phyloP scores from a whole-genome alignment of 2,329 filamentous ascomycete genomes.

The Xylaria sp. region DNA sequence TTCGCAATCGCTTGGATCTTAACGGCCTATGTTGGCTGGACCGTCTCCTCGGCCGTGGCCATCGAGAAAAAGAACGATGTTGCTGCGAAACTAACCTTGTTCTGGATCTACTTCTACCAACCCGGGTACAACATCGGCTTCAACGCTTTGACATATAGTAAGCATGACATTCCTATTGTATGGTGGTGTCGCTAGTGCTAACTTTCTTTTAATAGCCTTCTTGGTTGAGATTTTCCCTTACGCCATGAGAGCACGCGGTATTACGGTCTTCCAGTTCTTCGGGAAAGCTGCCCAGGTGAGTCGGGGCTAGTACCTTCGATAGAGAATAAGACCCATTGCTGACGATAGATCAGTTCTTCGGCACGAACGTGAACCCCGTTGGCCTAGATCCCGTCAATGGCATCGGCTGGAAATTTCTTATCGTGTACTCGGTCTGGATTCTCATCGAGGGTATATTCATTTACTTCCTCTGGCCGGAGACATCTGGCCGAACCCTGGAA shows the following conservation, averaged over 20 bases:
- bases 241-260: slow-evolving; percentile 63
- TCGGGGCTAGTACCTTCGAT: neutral
- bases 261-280: slow-evolving; percentile 53
- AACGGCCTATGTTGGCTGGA: slow-evolving; percentile 65
- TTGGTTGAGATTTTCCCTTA: slow-evolving; percentile 66
- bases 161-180: slow-evolving; percentile 29
- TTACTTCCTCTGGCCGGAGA: slow-evolving; percentile 83
- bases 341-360: slow-evolving; percentile 54
- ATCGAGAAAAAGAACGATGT: slow-evolving; percentile 43
- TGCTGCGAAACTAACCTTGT: slow-evolving; percentile 56
- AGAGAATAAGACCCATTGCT: neutral
- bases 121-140: slow-evolving; percentile 69
- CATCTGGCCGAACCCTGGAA: slow-evolving; percentile 78
- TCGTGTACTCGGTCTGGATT: slow-evolving; percentile 48
- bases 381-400: slow-evolving; percentile 48
- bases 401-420: slow-evolving; percentile 47
- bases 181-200: neutral
- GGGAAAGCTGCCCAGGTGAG: slow-evolving; percentile 46
- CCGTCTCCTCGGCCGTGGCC: slow-evolving; percentile 56
- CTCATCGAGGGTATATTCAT: slow-evolving; percentile 58
- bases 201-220: slow-evolving; percentile 49
- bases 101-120: slow-evolving; percentile 67
- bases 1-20: slow-evolving; percentile 62
- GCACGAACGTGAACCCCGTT: slow-evolving; percentile 49
- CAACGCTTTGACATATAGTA: slow-evolving; percentile 68